Percentiles rank a stretch among this genome's conserved stretches.
Conservation (phyloP, 2,329 filamentous ascomycete species). For the Penicillium aurantiogriseum region DNA sequence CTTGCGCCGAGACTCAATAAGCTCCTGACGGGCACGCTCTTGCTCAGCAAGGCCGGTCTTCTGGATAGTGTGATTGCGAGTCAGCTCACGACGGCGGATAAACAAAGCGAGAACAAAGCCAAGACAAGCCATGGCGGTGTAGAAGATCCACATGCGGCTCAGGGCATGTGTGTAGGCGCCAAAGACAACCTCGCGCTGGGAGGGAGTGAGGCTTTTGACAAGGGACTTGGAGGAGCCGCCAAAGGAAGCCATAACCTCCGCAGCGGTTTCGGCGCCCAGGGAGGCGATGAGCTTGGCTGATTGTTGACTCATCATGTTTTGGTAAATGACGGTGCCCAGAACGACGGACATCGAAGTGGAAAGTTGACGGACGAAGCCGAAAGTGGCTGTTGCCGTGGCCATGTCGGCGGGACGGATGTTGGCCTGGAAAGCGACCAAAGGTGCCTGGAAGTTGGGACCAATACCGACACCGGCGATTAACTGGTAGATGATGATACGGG, state of each 20-base stretch:
- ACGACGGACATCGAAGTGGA: constrained; percentile 59
- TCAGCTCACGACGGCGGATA: constrained; percentile 40
- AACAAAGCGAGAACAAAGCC: constrained; percentile 43
- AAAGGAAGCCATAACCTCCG: constrained; percentile 30
- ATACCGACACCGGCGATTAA: constrained; percentile 61
- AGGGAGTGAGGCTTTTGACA: constrained; percentile 33
- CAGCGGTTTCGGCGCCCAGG: constrained; percentile 32
- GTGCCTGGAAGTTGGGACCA: constrained; percentile 63
- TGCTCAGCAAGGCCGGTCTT: constrained; percentile 48
- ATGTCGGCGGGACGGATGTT: constrained; percentile 60
- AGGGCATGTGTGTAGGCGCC: constrained; percentile 45
- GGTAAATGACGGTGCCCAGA: constrained; percentile 53
- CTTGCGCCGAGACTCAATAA: constrained; percentile 50
- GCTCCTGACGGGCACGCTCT: constrained; percentile 42
- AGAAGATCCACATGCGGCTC: constrained; percentile 53
- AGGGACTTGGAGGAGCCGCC: constrained; percentile 37
- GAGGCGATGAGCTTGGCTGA: constrained; percentile 26
- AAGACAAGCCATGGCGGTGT: constrained; percentile 38
- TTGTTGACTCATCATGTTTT: constrained; percentile 39
- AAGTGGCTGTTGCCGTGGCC: constrained; percentile 62
- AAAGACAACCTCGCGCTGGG: constrained; percentile 41
- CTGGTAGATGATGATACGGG: constrained; percentile 54
- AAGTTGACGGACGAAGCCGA: constrained; percentile 60
- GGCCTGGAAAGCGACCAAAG: constrained; percentile 63
- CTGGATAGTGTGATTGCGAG: constrained; percentile 42